Evolutionary conservation across 208 protist genomes (phyloP), one percentile per base, ranked within the genome.

Genomic region (Giardia muris): DNA sequence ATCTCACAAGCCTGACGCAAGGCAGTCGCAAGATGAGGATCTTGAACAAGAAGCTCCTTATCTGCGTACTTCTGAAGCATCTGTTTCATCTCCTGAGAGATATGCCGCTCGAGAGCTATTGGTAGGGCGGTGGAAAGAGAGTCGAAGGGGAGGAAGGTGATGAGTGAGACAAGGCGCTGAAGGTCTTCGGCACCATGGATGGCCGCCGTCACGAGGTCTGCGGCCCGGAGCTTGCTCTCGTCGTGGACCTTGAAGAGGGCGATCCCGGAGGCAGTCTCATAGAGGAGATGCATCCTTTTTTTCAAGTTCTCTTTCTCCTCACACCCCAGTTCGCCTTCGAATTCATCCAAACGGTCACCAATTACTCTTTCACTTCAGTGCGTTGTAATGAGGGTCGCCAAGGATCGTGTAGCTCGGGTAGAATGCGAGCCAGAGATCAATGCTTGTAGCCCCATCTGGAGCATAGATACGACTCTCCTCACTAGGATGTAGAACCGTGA

Each of bases 201-300:
- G 19, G 30, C 30, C 30, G 57, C 57, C 57, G 19, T 30, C 19
- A 76, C 57, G 19, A 76, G 57, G 57, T 76, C 57, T 10, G 57
- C 57, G 57, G 57, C 57, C 57, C 30, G 10, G 30, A 76, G 57
- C 57, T 76, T 76, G 57, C 57, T 76, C 30, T 76, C 57, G 57
- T 76, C 57, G 19, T 3, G 43, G 3, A n/a, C 87, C 0, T 86
- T 93, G 43, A 90, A 90, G 1, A 90, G 2, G 0, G 10, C 43
- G 1, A 90, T 22, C 2, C 87, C 87, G n/a, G 87, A 47, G 2
- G 87, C 87, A n/a, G 87, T 47, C 1, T 90, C 87, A 90, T 90
- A 90, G 19, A 90, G 48, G 43, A 47, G 45, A 43, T 89, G 45
- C 86, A 89, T 89, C n/a, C n/a, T n/a, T n/a, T n/a, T n/a, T n/a